Evolutionary conservation across 768 basidiomycete genomes (phyloP).

Genomic region (Cystofilobasidium capitatum): DNA sequence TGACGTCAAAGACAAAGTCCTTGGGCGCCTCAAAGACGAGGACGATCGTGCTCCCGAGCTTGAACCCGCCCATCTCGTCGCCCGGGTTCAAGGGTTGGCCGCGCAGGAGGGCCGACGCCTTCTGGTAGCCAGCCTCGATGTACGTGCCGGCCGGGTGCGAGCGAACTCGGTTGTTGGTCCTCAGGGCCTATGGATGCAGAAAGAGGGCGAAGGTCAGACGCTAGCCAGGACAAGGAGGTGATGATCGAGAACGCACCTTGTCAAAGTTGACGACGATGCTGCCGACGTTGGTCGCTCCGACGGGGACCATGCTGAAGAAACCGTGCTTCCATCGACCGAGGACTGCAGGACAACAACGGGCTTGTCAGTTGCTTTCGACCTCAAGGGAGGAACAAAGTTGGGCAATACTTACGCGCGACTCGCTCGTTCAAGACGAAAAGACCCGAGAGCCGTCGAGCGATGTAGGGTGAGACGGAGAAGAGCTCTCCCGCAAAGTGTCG

Average conservation of each 20-base stretch:
- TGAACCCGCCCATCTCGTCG: slow-evolving; percentile 97
- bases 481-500: slow-evolving; percentile 94
- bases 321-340: slow-evolving; percentile 91
- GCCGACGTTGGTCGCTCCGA: slow-evolving; percentile 97
- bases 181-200: slow-evolving; percentile 50
- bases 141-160: slow-evolving; percentile 69
- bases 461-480: slow-evolving; percentile 91
- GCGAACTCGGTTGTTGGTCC: slow-evolving; percentile 69
- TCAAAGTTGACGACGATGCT: slow-evolving; percentile 95
- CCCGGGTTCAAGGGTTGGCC: slow-evolving; percentile 81
- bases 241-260: slow-evolving; percentile 44
- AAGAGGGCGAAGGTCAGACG: background rate
- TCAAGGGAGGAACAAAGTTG: background rate
- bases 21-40: slow-evolving; percentile 90
- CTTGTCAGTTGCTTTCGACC: background rate
- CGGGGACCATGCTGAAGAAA: slow-evolving; percentile 94
- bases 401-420: slow-evolving; percentile 50
- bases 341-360: slow-evolving; percentile 36
- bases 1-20: slow-evolving; percentile 65
- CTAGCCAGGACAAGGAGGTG: no score
- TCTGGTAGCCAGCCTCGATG: slow-evolving; percentile 80
- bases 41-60: slow-evolving; percentile 88
- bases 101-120: slow-evolving; percentile 67
- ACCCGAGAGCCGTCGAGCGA: slow-evolving; percentile 82
- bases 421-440: slow-evolving; percentile 97